A percentile compares a stretch with the other conserved stretches of the same genome.
phyloP scores from a whole-genome alignment of 257 asterid species.

The Solanum corneliomulleri region DNA sequence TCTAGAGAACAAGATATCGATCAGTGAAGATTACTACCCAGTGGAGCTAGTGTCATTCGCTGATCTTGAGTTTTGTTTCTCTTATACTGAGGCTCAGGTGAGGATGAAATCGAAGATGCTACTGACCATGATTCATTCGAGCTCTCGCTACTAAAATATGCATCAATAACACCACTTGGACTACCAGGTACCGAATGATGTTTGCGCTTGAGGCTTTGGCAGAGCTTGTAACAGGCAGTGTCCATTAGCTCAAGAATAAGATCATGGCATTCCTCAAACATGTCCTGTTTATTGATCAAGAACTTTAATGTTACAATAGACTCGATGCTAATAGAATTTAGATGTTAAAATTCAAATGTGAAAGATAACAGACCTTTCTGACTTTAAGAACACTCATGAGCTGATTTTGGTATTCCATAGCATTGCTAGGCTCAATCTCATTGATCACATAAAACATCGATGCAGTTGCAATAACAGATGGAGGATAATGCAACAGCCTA shows the following conservation, averaged over 20 bases:
- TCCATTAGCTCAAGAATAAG: slow-evolving; percentile 17
- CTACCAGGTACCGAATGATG: slow-evolving; percentile 18
- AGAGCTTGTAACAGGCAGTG: neutral
- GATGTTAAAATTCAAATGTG: neutral
- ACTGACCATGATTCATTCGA: slow-evolving; percentile 36
- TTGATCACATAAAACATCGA: slow-evolving; percentile 14
- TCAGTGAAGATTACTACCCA: slow-evolving; percentile 14
- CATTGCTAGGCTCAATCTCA: slow-evolving; percentile 20
- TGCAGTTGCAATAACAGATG: slow-evolving; percentile 44
- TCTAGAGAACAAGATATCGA: slow-evolving; percentile 9
- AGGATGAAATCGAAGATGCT: slow-evolving; percentile 10
- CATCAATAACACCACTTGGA: slow-evolving; percentile 36
- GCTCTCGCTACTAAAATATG: slow-evolving; percentile 35
- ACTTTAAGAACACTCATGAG: slow-evolving; percentile 18
- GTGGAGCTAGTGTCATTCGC: slow-evolving; percentile 32
- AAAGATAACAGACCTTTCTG: slow-evolving; percentile 17
- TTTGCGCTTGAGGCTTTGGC: slow-evolving; percentile 24
- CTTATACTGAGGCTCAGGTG: slow-evolving; percentile 25
- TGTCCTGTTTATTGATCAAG: slow-evolving; percentile 13
- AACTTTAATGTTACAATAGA: neutral
- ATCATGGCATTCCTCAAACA: slow-evolving; percentile 17
- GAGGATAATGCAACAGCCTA: slow-evolving; percentile 39
- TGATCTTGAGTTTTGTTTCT: slow-evolving; percentile 31
- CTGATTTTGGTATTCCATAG: slow-evolving; percentile 15
- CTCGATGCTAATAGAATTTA: neutral